Conservation (phyloP, 2,329 filamentous ascomycete genomes). For the Alternaria brassicae region DNA sequence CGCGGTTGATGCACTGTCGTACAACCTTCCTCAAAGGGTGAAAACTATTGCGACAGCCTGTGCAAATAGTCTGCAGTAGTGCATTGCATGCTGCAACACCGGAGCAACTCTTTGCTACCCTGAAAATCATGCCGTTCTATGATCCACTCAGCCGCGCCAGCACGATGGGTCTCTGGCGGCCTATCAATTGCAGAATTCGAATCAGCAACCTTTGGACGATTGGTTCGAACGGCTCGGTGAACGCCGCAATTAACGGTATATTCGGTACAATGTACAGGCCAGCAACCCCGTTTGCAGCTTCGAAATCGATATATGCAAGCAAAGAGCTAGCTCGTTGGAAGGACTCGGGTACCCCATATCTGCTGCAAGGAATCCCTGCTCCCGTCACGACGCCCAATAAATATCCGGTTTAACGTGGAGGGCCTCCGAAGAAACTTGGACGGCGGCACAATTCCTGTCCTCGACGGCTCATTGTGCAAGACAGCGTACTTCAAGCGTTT, state of each 20-base stretch:
- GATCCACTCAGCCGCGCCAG: not conserved
- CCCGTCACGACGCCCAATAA: not conserved
- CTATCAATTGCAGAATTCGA: constrained; percentile 1
- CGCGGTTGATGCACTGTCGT: constrained; percentile 16
- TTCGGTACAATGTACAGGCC: not conserved
- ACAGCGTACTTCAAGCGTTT: constrained; percentile 1
- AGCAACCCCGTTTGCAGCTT: not conserved
- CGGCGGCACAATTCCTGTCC: not conserved
- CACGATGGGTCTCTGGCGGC: not conserved
- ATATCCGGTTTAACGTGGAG: not conserved
- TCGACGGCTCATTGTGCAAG: not conserved
- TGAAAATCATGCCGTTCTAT: constrained; percentile 1
- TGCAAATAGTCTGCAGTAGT: constrained; percentile 1
- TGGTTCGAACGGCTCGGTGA: not conserved
- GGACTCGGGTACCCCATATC: not conserved
- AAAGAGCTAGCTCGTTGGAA: not conserved
- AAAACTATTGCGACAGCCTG: not conserved
- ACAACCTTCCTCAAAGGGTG: constrained; percentile 6
- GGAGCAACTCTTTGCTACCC: not conserved
- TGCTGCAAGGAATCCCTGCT: constrained; percentile 8
- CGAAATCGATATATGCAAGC: not conserved
- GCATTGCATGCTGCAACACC: constrained; percentile 14
- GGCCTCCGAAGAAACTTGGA: not conserved
- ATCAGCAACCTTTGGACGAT: not conserved
- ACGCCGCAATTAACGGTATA: not conserved